A percentile compares a stretch with the other conserved stretches of the same genome.
Conservation (phyloP, 108 stramenopile species). For the Nitzschia putrida region DNA sequence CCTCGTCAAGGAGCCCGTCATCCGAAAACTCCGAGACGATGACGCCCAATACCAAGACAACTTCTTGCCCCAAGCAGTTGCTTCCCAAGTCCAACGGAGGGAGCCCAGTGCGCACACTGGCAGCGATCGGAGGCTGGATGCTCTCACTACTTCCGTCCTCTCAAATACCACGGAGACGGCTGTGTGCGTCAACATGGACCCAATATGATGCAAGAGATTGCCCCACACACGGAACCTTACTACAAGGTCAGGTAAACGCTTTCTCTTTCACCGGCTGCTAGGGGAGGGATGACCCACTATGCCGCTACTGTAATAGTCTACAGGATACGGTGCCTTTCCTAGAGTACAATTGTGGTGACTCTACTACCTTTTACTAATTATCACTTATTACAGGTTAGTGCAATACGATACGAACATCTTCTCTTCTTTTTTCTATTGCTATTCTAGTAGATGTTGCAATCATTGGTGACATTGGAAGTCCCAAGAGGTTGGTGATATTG, state of each 20-base stretch:
- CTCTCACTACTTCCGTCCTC: constrained; percentile 83
- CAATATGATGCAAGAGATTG: constrained; percentile 54
- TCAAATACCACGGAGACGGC: constrained; percentile 89
- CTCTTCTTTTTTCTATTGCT: too few relatives aligned
- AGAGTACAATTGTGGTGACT: too few relatives aligned
- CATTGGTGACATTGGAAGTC: not conserved
- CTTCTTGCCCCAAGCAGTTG: constrained; percentile 80
- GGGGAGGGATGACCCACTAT: too few relatives aligned
- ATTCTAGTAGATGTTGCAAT: too few relatives aligned
- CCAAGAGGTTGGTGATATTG: not conserved
- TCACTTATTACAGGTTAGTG: too few relatives aligned
- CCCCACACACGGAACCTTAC: constrained; percentile 57
- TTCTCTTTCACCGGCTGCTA: too few relatives aligned
- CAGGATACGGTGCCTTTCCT: too few relatives aligned
- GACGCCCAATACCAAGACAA: constrained; percentile 86
- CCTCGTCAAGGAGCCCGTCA: constrained; percentile 72
- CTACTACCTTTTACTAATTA: too few relatives aligned
- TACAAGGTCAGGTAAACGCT: constrained; percentile 76
- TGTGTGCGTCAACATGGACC: constrained; percentile 81
- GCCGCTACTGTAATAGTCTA: too few relatives aligned
- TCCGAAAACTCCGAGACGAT: constrained; percentile 62
- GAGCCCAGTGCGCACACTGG: constrained; percentile 76
- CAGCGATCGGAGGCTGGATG: constrained; percentile 62
- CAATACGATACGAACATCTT: not conserved
- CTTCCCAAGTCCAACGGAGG: constrained; percentile 61